A percentile compares a stretch with the other conserved stretches of the same genome.
Conservation (phyloP, 345 rosid species). For the Mangifera indica region DNA sequence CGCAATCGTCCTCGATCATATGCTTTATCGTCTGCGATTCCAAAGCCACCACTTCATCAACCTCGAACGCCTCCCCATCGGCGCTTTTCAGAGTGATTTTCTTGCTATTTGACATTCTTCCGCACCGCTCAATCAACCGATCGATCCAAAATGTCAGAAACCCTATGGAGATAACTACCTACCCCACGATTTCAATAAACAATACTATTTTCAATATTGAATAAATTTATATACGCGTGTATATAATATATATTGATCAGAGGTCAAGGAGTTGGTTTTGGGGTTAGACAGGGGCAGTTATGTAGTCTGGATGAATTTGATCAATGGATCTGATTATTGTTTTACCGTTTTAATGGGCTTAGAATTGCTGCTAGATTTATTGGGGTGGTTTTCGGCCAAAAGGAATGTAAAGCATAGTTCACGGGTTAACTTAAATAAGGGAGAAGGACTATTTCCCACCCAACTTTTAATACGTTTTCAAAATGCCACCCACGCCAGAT, state of each 20-base stretch:
- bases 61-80: conserved; percentile 66
- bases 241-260: not conserved
- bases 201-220: not conserved
- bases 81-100: conserved; percentile 51
- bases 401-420: no score
- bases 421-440: no score
- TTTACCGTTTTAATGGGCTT: no score
- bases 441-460: no score
- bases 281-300: not conserved
- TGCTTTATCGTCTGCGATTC: conserved; percentile 70
- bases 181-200: not conserved
- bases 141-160: not conserved
- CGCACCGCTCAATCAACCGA: not conserved
- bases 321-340: no score
- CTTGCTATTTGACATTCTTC: conserved; percentile 25
- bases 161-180: not conserved
- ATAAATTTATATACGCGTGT: not conserved
- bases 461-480: no score
- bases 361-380: no score
- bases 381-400: no score
- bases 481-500: no score
- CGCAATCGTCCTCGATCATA: conserved; percentile 65
- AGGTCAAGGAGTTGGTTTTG: not conserved
- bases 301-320: no score
- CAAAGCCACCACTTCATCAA: conserved; percentile 54